A percentile compares a stretch with the other conserved stretches of the same genome.
Evolutionary conservation across 2,329 filamentous ascomycete genomes (phyloP).

Genomic region (Fusarium fracticaudum): DNA sequence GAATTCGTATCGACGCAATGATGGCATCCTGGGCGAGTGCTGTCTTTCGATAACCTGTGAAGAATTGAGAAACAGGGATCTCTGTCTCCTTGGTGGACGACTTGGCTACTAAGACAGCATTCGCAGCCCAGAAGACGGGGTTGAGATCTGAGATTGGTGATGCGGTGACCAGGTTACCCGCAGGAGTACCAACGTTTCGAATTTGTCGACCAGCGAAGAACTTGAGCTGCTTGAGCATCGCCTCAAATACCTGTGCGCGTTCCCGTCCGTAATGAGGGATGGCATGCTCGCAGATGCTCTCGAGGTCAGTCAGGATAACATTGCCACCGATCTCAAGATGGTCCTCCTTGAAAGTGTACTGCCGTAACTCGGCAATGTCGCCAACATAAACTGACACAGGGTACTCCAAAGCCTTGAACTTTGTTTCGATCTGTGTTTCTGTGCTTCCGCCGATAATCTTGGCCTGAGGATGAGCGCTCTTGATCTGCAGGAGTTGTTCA

Average conservation of each 20-base stretch:
- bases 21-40: conserved; percentile 83
- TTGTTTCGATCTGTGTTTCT: conserved; percentile 97
- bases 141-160: conserved; percentile 97
- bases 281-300: conserved; percentile 83
- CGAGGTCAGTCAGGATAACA: conserved; percentile 89
- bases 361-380: conserved; percentile 88
- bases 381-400: conserved; percentile 90
- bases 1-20: conserved; percentile 88
- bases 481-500: conserved; percentile 90
- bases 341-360: conserved; percentile 82
- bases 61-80: conserved; percentile 93
- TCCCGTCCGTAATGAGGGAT: conserved; percentile 78
- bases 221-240: conserved; percentile 90
- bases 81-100: conserved; percentile 77
- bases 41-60: conserved; percentile 89
- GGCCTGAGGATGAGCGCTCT: conserved; percentile 81
- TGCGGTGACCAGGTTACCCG: conserved; percentile 92
- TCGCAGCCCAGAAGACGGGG: conserved; percentile 89
- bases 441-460: conserved; percentile 97
- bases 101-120: conserved; percentile 83
- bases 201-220: conserved; percentile 97
- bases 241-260: conserved; percentile 83
- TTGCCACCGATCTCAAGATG: conserved; percentile 94
- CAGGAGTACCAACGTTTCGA: conserved; percentile 95
- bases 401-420: conserved; percentile 95